Evolutionary conservation across 768 basidiomycete species (phyloP).

Genomic region (Amanita subjunquillea): DNA sequence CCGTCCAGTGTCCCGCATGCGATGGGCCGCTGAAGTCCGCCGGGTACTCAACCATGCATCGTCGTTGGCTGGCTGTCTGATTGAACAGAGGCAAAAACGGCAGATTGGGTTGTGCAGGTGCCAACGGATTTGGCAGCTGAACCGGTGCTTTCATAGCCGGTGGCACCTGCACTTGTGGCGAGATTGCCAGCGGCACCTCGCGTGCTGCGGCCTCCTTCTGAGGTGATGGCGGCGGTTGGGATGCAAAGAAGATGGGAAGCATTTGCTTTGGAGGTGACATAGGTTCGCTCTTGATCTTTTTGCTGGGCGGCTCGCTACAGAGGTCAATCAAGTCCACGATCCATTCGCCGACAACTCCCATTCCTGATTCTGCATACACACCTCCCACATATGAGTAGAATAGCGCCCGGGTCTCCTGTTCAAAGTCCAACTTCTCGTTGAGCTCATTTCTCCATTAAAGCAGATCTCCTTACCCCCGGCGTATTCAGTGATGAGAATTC

Average conservation of each 20-base stretch:
- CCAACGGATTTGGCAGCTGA: slow-evolving; percentile 39
- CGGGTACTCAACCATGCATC: slow-evolving; percentile 50
- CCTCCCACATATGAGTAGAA: slow-evolving; percentile 65
- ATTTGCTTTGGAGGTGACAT: slow-evolving; percentile 13
- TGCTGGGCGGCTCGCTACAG: slow-evolving; percentile 20
- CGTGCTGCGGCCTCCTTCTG: slow-evolving; percentile 1
- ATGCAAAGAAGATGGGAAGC: slow-evolving; percentile 21
- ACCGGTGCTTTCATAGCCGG: slow-evolving; percentile 12
- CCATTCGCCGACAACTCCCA: slow-evolving; percentile 45
- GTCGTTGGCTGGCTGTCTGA: slow-evolving; percentile 58
- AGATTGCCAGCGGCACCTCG: background rate
- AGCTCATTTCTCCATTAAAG: slow-evolving; percentile 6
- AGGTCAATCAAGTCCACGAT: slow-evolving; percentile 31
- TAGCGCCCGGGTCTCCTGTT: slow-evolving; percentile 43
- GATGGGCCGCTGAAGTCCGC: slow-evolving; percentile 53
- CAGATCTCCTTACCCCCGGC: slow-evolving; percentile 27
- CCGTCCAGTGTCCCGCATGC: slow-evolving; percentile 59
- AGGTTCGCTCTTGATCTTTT: slow-evolving; percentile 31
- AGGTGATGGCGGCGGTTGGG: slow-evolving; percentile 22
- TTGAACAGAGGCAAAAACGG: slow-evolving; percentile 70
- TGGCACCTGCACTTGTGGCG: slow-evolving; percentile 1
- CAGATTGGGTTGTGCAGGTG: slow-evolving; percentile 51
- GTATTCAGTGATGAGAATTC: slow-evolving; percentile 21
- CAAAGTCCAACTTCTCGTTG: slow-evolving; percentile 6
- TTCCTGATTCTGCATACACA: slow-evolving; percentile 45